Evolutionary conservation across 2,329 filamentous ascomycete species (phyloP), one percentile per base, ranked within the genome.

Genomic region (Colletotrichum plurivorum): DNA sequence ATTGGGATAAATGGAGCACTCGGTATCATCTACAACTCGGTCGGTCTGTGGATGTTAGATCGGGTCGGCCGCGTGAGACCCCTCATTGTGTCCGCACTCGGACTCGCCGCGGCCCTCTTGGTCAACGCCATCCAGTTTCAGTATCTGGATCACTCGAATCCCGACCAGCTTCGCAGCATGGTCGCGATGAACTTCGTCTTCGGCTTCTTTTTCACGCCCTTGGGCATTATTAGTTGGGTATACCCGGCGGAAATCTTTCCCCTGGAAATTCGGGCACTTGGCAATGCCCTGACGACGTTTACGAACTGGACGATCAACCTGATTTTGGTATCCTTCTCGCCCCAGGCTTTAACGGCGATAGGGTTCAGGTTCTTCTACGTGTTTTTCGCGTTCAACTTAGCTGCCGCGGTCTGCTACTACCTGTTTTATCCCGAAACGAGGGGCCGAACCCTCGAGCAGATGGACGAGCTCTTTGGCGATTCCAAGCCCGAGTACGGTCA

Each of bases 1-100:
- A 83, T 85, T 69, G 85, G 84, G 4, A 82, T 87, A 70, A 84
- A 81, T 72, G 84, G 84, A 25, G 83, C 84, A 1, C 77, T 87
- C 8, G 83, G 84, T 0, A 83, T 83, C 36, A 74, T 84, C 22
- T 86, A 83, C 79, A 84, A 84, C 69, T 84, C 81, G 1, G 72
- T 85, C 6, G 83, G 84, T 57, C 80, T 87, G 67, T 74, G 76
- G 41, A 75, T 84, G 52, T 74, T 86, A 52, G 84, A 87, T 72
- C 80, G 76, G 15, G 75, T 86, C 51, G 84, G 84, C 15, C 83
- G 84, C 27, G 78, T 85, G 53, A 85, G 84, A 73, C 79, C 85
- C 1, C 78, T 87, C 8, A 82, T 87, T 55, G 78, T 79, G 27
- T 80, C 78, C 5, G 80, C 80, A 6, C 72, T 70, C n/a, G 73